Base-by-base conservation (phyloP, 176 grass and related monocot species). In the Leersia perrieri region DNA sequence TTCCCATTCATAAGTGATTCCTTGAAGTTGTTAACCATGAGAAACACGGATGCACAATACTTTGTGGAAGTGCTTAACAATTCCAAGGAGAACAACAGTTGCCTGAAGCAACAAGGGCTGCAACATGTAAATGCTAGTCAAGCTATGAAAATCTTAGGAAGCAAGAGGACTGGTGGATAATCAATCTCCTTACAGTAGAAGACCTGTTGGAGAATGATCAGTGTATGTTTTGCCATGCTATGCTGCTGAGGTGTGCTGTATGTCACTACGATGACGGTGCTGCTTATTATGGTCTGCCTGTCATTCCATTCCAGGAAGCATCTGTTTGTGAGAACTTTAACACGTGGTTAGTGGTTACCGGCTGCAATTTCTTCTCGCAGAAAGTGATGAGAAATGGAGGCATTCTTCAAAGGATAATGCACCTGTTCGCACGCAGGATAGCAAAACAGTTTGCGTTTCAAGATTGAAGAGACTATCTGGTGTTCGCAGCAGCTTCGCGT, bases 1-100 rank as follows among this genome's bases (percentile, higher is more conserved):
- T 92, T 98, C 63, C 88, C 90, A 13, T 86, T 87, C 9, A 71
- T 87, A 66, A 89, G 72, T n/a, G 92, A 95, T 25, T 98, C 81
- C 29, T 69, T 93, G 76, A 95, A 72, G 81, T 72, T 98, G 23
- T 72, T 98, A 35, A 86, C 72, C 66, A 86, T 95, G 86, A 74
- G 67, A 33, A 30, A 36, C 10, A 41, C 83, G 7, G 95, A 98
- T 69, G 66, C 58, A 4, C 67, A 71, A 23, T 70, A 36, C 85
- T 47, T 98, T n/a, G 62, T 95, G 27, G 88, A 89, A 82, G 55
- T 90, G 75, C 63, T 93, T 39, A 53, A 5, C n/a, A 85, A 89
- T 31, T 84, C 72, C 13, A 82, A n/a, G 40, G 70, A 33, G 55
- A 82, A 67, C 14, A 63, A 26, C 63, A 78, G 55, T 23, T 88